Conservation (phyloP, 2,329 filamentous ascomycete genomes). For the Neobulgaria alba region DNA sequence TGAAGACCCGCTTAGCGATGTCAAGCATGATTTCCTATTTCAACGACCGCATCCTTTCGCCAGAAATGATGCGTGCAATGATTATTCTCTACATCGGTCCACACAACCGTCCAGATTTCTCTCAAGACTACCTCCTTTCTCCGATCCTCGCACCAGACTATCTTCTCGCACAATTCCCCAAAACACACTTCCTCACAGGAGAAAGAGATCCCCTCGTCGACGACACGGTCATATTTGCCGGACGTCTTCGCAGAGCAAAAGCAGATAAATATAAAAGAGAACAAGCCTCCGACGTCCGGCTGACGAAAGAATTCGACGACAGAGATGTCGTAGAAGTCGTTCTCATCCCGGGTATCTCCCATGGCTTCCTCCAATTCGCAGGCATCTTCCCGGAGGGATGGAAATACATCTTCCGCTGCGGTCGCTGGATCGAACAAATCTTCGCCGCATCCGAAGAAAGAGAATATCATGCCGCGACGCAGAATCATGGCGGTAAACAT, state of each 20-base stretch:
- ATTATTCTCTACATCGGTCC: constrained; percentile 96
- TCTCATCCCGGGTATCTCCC: constrained; percentile 79
- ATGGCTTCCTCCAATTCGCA: constrained; percentile 91
- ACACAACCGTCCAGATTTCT: constrained; percentile 86
- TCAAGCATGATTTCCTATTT: constrained; percentile 98
- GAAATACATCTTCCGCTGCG: constrained; percentile 71
- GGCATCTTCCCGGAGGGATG: constrained; percentile 82
- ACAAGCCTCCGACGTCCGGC: constrained; percentile 45
- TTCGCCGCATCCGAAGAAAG: constrained; percentile 44
- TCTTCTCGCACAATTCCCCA: constrained; percentile 79
- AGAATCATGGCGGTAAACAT: constrained; percentile 9
- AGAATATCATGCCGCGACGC: constrained; percentile 11
- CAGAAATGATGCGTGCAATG: constrained; percentile 99
- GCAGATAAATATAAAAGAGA: constrained; percentile 43
- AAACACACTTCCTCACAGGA: constrained; percentile 87
- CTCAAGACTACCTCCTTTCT: constrained; percentile 81
- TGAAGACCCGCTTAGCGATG: constrained; percentile 83
- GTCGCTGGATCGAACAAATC: constrained; percentile 72
- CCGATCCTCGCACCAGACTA: constrained; percentile 83
- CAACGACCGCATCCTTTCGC: constrained; percentile 86
- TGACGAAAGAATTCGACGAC: constrained; percentile 54
- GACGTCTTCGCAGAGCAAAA: constrained; percentile 74
- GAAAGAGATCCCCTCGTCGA: constrained; percentile 94
- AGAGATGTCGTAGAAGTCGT: constrained; percentile 72
- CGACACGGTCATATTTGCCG: constrained; percentile 94